Conservation (phyloP, 768 basidiomycete genomes). For the Rhodotorula diobovata region DNA sequence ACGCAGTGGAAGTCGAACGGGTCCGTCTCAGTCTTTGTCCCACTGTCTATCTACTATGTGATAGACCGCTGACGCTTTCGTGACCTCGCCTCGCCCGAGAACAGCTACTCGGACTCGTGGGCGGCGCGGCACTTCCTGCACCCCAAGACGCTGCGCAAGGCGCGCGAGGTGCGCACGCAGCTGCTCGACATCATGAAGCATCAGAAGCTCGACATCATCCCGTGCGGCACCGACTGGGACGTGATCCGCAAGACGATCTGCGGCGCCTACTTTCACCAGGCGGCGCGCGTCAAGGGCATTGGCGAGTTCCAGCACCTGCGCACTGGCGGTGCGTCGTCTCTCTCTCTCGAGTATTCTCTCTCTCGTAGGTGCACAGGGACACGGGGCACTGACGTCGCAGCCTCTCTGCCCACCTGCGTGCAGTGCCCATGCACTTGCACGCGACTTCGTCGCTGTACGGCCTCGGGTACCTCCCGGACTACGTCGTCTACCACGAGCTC, state of each 20-base stretch:
- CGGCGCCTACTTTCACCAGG: conserved; percentile 98
- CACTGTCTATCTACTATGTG: too few relatives aligned
- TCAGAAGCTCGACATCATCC: conserved; percentile 90
- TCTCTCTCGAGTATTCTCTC: not conserved
- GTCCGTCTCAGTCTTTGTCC: conserved; percentile 52
- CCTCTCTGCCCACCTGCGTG: not conserved
- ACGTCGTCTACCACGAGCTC: conserved; percentile 86
- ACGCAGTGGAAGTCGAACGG: conserved; percentile 96
- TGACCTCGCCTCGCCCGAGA: not conserved
- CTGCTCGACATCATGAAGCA: conserved; percentile 99
- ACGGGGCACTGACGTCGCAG: too few relatives aligned
- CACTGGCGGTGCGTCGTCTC: conserved; percentile 55
- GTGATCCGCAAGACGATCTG: conserved; percentile 88
- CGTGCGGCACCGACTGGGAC: conserved; percentile 92
- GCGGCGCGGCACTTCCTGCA: conserved; percentile 90
- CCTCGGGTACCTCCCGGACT: conserved; percentile 77
- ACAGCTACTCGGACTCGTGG: conserved; percentile 89
- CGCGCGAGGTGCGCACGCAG: conserved; percentile 88
- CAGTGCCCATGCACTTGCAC: conserved; percentile 85
- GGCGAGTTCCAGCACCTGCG: conserved; percentile 98
- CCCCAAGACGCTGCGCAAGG: conserved; percentile 89
- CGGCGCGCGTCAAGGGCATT: conserved; percentile 95
- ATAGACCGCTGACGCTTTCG: too few relatives aligned
- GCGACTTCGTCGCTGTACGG: conserved; percentile 96
- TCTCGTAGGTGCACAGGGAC: too few relatives aligned